Evolutionary conservation across 345 rosid species (phyloP), one percentile per base, ranked within the genome.

Genomic region (Hypericum perforatum): DNA sequence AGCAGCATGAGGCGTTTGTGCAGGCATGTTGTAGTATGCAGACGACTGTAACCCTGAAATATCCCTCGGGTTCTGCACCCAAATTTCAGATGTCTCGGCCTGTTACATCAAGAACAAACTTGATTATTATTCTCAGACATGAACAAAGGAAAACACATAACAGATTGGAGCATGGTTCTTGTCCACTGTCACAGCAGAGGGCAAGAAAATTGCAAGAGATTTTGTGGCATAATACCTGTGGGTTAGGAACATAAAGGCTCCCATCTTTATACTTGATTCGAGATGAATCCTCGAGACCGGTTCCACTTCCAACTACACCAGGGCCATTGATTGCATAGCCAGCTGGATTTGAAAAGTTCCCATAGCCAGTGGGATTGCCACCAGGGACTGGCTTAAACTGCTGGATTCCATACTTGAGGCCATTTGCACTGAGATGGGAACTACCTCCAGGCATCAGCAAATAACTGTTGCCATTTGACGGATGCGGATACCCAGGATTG

Each of bases 11-110:
- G 94, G 86, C 4, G 92, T 56, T 73, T 91, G 98, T 53, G 84
- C 89, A 37, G 91, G 74, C 68, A 91, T 66, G 59, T 84, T 82
- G 74, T 91, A 87, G 77, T 84, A 87, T 7, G 74, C 81, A 40
- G 78, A 62, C 36, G 96, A 81, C 43, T 87, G 98, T 72, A 82
- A 45, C 48, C 82, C 81, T 0, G 78, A 67, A 29, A 80, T 61
- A 47, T 87, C 95, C 67, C 98, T 80, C 1, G 81, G 87, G 71
- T 87, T 91, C 63, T 76, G 89, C 71, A 87, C 74, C 98, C 98
- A 91, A 14, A 91, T 77, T 68, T 91, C 98, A 8, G 98, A 85
- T 43, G 91, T 57, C 73, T 84, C 98, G 0, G 87, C 85, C 98
- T 91, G 80, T 57, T 45, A 44, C 29, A 49, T 9, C n/a, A 8